These are phyloP conservation scores for Anaeromyces robustus DNA, from an alignment of 192 early-diverging fungal species.

Conservation along the genomic window DNA sequence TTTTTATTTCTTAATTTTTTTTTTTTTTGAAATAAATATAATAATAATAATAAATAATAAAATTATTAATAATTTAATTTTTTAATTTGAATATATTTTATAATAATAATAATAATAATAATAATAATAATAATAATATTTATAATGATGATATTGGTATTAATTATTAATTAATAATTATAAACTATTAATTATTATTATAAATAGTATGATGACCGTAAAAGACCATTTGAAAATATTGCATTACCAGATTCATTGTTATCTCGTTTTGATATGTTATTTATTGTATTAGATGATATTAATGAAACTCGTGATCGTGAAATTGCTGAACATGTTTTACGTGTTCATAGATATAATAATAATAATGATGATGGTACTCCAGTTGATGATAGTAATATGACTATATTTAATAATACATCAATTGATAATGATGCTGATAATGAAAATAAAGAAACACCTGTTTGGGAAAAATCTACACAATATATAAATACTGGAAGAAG, in stretches of 20 bases:
- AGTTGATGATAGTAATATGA: slow-evolving; percentile 38
- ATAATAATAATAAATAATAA: background rate
- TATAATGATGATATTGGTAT: no score
- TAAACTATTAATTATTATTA: no score
- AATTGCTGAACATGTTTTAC: slow-evolving; percentile 82
- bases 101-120: slow-evolving; percentile 6
- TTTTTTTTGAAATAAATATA: no score
- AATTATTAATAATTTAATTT: background rate
- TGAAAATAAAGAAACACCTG: background rate
- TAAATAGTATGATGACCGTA: slow-evolving; percentile 65
- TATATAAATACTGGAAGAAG: slow-evolving; percentile 9
- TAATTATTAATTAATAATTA: no score
- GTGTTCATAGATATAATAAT: slow-evolving; percentile 73
- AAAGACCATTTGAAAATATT: slow-evolving; percentile 86
- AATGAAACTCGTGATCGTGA: slow-evolving; percentile 69
- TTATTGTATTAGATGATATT: slow-evolving; percentile 85
- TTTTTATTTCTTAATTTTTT: background rate
- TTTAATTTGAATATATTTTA: no score
- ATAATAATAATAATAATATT: slow-evolving; percentile 13
- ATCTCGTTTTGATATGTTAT: slow-evolving; percentile 94
- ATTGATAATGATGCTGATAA: slow-evolving; percentile 9
- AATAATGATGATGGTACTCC: background rate
- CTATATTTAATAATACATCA: slow-evolving; percentile 10
- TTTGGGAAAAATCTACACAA: slow-evolving; percentile 4
- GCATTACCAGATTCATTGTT: slow-evolving; percentile 86